Evolutionary conservation across 257 asterid genomes (phyloP).

Genomic region (Fraxinus americana): DNA sequence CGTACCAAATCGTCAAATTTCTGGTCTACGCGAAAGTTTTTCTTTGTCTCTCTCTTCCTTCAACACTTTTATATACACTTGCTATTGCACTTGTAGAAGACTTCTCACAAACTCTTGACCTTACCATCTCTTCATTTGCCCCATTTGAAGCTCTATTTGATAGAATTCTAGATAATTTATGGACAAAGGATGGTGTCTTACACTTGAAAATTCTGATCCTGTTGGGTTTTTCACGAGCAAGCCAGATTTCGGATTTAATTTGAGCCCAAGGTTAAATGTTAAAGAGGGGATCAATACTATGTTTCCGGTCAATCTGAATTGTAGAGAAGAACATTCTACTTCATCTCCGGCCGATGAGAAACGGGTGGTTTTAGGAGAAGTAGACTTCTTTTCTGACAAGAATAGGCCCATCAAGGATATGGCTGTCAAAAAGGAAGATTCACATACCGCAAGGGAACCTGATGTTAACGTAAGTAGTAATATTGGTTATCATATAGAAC

Average conservation of each 20-base stretch:
- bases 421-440: slow-evolving; percentile 54
- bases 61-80: slow-evolving; percentile 45
- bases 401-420: slow-evolving; percentile 22
- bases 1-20: slow-evolving; percentile 12
- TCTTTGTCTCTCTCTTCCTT: slow-evolving; percentile 23
- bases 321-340: slow-evolving; percentile 34
- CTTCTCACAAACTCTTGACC: slow-evolving; percentile 53
- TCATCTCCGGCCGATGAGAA: slow-evolving; percentile 32
- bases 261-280: slow-evolving; percentile 49
- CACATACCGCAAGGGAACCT: slow-evolving; percentile 31
- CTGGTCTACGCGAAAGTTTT: slow-evolving; percentile 36
- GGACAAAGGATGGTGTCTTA: slow-evolving; percentile 82
- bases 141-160: not conserved
- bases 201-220: slow-evolving; percentile 62
- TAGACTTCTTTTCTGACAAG: slow-evolving; percentile 77
- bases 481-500: too few species aligned
- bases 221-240: slow-evolving; percentile 56
- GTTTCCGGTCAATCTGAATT: slow-evolving; percentile 47
- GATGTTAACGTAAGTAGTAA: slow-evolving; percentile 58
- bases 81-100: slow-evolving; percentile 39
- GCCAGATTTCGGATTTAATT: slow-evolving; percentile 51
- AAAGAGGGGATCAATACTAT: slow-evolving; percentile 26
- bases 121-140: not conserved
- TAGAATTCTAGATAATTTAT: slow-evolving; percentile 36
- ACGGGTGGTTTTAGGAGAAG: slow-evolving; percentile 50